Base-by-base conservation (phyloP, 202 grass and related monocot genomes). In the Zoysia matrella region DNA sequence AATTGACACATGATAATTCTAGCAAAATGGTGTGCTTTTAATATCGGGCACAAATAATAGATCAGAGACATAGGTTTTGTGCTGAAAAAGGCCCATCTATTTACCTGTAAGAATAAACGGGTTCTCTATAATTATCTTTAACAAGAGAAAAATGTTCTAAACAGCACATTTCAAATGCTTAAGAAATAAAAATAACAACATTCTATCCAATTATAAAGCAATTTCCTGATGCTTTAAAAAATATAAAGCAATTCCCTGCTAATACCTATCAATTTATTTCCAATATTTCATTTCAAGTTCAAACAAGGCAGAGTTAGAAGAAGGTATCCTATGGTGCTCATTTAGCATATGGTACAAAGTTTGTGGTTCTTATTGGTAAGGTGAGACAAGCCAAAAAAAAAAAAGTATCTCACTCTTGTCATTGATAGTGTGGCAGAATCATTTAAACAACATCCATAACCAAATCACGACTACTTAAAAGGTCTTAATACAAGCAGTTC, bases 401-500 rank as follows among this genome's bases (percentile, higher is more conserved):
- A 22, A 22, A 22, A 22, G 22, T 22, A 22, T 22, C 22, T 22
- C 22, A 22, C 22, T 22, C 22, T 22, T 22, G 22, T 22, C 22
- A 22, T 22, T 22, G 22, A 22, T 22, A 22, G 22, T 22, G 22
- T 22, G 22, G 22, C 22, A 22, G 22, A 22, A 22, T 22, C 22
- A 22, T 22, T 22, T 22, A 22, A 6, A 43, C 22, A 57, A 56
- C 60, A 73, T 73, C 16, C 46, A 30, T 52, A 55, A 7, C 52
- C 2, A 8, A 65, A 71, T 4, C 71, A 16, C 2, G 50, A 42
- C 9, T 65, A 8, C 8, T 72, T 11, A 78, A 65, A 18, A 50
- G 43, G 2, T 55, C 41, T 73, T 73, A 65, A 47, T 3, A 57
- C 56, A n/a, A 80, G 4, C 62, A 62, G 51, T 57, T 77, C 44